phyloP scores from a whole-genome alignment of 192 early-diverging fungal genomes.

The Rhizophagus sp. region DNA sequence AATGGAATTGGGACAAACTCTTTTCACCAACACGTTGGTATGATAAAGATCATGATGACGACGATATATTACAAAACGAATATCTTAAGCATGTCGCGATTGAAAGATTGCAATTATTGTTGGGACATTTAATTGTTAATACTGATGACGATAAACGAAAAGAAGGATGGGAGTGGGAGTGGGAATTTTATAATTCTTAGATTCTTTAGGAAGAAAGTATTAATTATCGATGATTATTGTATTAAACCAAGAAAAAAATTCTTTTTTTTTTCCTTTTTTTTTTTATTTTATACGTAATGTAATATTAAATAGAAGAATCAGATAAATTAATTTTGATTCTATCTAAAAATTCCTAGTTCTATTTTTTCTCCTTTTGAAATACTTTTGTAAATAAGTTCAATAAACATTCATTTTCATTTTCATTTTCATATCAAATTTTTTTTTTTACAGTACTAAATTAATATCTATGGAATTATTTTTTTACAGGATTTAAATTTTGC shows the following conservation, averaged over 20 bases:
- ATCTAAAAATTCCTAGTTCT: not conserved
- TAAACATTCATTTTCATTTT: not conserved
- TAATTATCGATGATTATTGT: not conserved
- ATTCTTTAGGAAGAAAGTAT: not conserved
- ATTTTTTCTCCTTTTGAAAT: not conserved
- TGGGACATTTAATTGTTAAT: constrained; percentile 26
- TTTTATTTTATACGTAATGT: not conserved
- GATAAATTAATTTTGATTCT: not conserved
- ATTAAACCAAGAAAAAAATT: too few relatives aligned
- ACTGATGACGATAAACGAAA: not conserved
- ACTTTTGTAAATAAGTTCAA: not conserved
- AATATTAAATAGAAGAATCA: not conserved
- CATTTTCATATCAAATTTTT: too few relatives aligned
- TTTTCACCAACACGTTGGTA: constrained; percentile 20
- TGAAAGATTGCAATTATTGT: constrained; percentile 8
- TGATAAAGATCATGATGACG: not conserved
- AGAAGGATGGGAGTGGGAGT: not conserved
- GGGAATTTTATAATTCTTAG: constrained; percentile 2
- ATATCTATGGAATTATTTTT: not conserved
- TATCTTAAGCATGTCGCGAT: constrained; percentile 6
- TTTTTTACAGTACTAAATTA: too few relatives aligned
- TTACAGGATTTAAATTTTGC: not conserved
- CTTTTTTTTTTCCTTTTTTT: not conserved
- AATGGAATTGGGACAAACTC: constrained; percentile 27
- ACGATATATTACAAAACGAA: not conserved